Evolutionary conservation across 305 asterid genomes (phyloP).

Genomic region (Striga hermonthica): DNA sequence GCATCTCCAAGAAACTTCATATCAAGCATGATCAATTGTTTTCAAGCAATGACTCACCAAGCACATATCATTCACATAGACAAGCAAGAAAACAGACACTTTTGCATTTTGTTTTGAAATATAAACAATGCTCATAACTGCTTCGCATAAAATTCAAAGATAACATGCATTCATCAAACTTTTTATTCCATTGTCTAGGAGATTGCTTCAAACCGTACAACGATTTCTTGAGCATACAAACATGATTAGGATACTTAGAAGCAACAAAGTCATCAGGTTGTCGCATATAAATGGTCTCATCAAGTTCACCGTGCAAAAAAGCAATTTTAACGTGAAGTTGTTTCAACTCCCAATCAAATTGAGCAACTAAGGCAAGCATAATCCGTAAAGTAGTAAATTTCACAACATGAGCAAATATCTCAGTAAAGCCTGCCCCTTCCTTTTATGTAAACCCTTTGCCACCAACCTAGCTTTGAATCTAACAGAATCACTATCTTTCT

Average conservation of each 20-base stretch:
- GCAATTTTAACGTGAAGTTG: not conserved
- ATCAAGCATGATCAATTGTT: not conserved
- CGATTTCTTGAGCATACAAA: not conserved
- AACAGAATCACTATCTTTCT: no score
- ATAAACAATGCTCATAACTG: not conserved
- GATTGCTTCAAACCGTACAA: not conserved
- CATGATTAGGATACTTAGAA: not conserved
- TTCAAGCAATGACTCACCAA: not conserved
- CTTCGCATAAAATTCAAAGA: not conserved
- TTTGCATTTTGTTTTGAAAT: not conserved
- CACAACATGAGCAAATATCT: not conserved
- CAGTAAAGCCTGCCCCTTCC: not conserved
- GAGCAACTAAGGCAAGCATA: not conserved
- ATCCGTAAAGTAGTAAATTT: not conserved
- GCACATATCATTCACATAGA: not conserved
- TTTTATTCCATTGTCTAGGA: not conserved
- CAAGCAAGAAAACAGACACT: not conserved
- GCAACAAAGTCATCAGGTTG: not conserved
- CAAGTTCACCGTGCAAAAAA: not conserved
- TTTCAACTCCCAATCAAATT: not conserved
- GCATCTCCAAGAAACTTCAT: no score
- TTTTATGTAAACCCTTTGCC: not conserved
- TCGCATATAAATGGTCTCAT: not conserved
- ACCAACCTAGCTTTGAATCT: not conserved
- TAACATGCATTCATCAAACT: not conserved